phyloP scores from a whole-genome alignment of 768 basidiomycete genomes.

The Phanerodontia chrysosporium region DNA sequence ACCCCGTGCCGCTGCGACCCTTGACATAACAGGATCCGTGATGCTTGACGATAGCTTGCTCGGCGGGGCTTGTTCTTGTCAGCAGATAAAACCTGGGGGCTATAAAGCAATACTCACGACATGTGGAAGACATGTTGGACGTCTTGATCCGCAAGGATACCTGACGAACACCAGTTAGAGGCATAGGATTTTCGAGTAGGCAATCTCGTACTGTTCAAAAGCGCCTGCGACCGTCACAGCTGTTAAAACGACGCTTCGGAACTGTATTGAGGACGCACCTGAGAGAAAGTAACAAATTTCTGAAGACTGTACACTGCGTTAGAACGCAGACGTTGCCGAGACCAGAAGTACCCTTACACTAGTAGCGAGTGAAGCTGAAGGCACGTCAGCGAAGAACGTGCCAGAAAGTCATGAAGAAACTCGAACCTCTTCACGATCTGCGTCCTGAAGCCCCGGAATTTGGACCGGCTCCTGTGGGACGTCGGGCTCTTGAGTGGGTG shows the following conservation, averaged over 20 bases:
- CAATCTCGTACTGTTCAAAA: conserved; percentile 4
- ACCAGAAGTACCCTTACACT: conserved; percentile 33
- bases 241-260: background rate
- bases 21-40: conserved; percentile 60
- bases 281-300: conserved; percentile 28
- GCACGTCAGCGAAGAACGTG: background rate
- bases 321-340: background rate
- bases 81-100: too few species aligned
- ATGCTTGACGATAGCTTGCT: conserved; percentile 60
- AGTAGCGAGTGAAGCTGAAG: conserved; percentile 53
- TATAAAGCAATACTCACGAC: conserved; percentile 28
- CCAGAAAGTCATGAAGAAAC: background rate
- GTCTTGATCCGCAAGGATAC: conserved; percentile 49
- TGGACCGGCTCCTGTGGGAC: background rate
- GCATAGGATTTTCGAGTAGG: background rate
- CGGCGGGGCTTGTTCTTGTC: conserved; percentile 31
- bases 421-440: conserved; percentile 46
- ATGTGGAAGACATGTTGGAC: conserved; percentile 28
- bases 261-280: conserved; percentile 11
- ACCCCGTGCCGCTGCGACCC: conserved; percentile 76
- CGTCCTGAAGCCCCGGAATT: conserved; percentile 34
- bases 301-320: conserved; percentile 17
- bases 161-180: conserved; percentile 23
- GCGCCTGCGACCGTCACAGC: background rate
- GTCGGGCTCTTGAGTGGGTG: conserved; percentile 29